Conservation (phyloP, 2,329 filamentous ascomycete genomes). For the Myriosclerotinia duriaeana region DNA sequence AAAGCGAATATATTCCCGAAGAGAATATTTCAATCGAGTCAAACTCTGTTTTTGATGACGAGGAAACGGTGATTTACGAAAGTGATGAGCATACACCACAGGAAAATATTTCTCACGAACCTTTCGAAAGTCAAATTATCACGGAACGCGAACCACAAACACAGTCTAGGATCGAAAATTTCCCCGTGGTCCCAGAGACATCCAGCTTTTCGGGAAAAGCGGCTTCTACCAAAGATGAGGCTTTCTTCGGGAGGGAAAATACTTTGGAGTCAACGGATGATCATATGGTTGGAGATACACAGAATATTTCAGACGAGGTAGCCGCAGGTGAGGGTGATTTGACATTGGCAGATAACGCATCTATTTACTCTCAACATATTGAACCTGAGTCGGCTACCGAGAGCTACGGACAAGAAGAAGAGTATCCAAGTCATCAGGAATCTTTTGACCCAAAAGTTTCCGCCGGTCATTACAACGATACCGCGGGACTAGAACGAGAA, state of each 20-base stretch:
- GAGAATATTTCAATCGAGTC: too few relatives aligned
- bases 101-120: not conserved
- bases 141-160: not conserved
- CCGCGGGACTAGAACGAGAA: not conserved
- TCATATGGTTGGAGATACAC: not conserved
- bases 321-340: not conserved
- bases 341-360: not conserved
- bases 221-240: not conserved
- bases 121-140: not conserved
- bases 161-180: not conserved
- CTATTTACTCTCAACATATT: not conserved
- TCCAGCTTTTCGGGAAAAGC: not conserved
- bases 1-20: not conserved
- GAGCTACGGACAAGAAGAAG: not conserved
- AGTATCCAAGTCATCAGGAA: not conserved
- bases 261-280: not conserved
- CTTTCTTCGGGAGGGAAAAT: not conserved
- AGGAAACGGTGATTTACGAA: too few relatives aligned
- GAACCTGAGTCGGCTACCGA: not conserved
- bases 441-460: too few relatives aligned
- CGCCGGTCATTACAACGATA: not conserved
- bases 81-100: not conserved
- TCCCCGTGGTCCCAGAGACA: not conserved
- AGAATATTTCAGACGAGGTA: not conserved
- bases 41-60: not conserved